A percentile compares a stretch with the other conserved stretches of the same genome.
Evolutionary conservation across 2,329 filamentous ascomycete genomes (phyloP).

Genomic region (Aureobasidium uvarum): DNA sequence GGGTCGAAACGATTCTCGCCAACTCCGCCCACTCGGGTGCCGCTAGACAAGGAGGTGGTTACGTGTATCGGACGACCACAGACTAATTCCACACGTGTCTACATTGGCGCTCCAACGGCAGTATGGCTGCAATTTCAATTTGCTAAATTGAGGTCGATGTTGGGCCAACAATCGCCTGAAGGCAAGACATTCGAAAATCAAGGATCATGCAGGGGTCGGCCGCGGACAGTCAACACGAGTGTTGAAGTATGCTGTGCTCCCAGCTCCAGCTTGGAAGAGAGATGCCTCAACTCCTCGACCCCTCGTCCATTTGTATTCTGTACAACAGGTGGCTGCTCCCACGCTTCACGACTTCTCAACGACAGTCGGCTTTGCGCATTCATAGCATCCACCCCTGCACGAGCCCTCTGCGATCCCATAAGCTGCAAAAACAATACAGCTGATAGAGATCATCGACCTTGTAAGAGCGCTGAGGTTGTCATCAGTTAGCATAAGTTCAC

Average conservation of each 20-base stretch:
- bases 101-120: slow-evolving; percentile 21
- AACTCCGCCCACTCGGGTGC: slow-evolving; percentile 20
- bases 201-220: neutral
- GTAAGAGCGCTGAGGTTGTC: neutral
- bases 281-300: neutral
- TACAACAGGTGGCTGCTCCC: neutral
- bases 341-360: slow-evolving; percentile 10
- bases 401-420: neutral
- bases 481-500: too few relatives aligned
- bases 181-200: neutral
- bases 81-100: neutral
- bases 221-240: neutral
- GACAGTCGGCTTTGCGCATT: neutral
- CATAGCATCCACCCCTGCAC: neutral
- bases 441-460: neutral
- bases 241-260: neutral
- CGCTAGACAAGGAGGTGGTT: slow-evolving; percentile 16
- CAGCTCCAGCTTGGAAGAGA: neutral
- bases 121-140: slow-evolving; percentile 6
- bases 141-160: neutral
- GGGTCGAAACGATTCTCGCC: neutral
- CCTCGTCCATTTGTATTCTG: neutral
- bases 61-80: slow-evolving; percentile 10
- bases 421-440: neutral
- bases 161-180: neutral